phyloP scores from a whole-genome alignment of 495 filamentous ascomycete species.

The Halenospora varia region DNA sequence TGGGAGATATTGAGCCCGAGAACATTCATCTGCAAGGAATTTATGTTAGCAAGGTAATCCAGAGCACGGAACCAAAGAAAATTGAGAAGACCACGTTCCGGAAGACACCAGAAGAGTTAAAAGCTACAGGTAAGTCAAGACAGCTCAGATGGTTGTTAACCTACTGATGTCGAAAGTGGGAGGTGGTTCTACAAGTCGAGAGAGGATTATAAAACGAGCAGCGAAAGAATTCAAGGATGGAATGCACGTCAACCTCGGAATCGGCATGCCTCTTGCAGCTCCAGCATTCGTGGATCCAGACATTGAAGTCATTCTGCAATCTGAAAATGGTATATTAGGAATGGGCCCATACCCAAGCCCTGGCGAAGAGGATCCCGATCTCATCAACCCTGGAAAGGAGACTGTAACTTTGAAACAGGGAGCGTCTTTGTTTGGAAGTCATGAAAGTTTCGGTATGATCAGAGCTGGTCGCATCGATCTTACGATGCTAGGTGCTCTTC shows the following conservation, averaged over 20 bases:
- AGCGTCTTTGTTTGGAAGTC: constrained; percentile 18
- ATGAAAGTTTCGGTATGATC: constrained; percentile 23
- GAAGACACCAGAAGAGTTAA: constrained; percentile 10
- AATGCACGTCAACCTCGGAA: constrained; percentile 19
- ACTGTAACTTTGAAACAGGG: constrained; percentile 15
- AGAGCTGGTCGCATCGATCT: constrained; percentile 17
- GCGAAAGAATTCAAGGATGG: constrained; percentile 22
- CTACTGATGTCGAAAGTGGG: background rate
- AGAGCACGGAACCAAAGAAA: constrained; percentile 16
- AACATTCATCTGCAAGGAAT: constrained; percentile 19
- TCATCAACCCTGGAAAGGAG: constrained; percentile 22
- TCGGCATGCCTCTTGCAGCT: constrained; percentile 20
- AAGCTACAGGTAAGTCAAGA: constrained; percentile 1
- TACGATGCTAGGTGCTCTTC: constrained; percentile 18
- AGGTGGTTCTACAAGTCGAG: constrained; percentile 4
- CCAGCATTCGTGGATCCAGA: constrained; percentile 13
- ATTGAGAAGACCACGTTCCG: constrained; percentile 20
- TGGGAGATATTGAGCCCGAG: constrained; percentile 17
- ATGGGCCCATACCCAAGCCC: constrained; percentile 16
- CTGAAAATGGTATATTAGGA: constrained; percentile 20
- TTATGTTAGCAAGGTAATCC: constrained; percentile 18
- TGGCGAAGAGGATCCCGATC: constrained; percentile 21
- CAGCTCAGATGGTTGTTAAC: background rate
- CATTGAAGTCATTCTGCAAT: constrained; percentile 20
- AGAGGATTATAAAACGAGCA: constrained; percentile 16